Evolutionary conservation across 2,329 filamentous ascomycete genomes (phyloP).

Genomic region (Botrytis pseudocinerea): DNA sequence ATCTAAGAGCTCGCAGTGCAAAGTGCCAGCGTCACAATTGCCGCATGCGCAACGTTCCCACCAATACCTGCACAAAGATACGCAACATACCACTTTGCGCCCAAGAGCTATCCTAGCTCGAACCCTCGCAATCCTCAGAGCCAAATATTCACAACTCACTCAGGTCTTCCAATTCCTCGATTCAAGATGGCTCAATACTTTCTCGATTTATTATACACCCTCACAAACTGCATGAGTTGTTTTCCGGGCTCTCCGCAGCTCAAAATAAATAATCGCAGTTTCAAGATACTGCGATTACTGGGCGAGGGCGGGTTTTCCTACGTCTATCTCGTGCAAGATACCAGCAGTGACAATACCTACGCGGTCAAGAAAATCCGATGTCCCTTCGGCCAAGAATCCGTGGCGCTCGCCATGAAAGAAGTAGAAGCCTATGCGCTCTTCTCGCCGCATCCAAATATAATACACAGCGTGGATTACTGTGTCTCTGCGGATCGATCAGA

Average conservation of each 20-base stretch:
- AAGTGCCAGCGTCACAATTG: no score
- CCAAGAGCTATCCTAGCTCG: slow-evolving; percentile 11
- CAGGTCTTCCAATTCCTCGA: not conserved
- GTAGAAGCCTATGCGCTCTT: slow-evolving; percentile 96
- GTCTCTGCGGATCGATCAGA: slow-evolving; percentile 72
- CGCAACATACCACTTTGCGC: slow-evolving; percentile 12
- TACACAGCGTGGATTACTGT: slow-evolving; percentile 79
- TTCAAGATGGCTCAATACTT: slow-evolving; percentile 74
- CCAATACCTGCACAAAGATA: not conserved
- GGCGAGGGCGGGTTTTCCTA: slow-evolving; percentile 99
- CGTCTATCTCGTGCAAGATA: slow-evolving; percentile 97
- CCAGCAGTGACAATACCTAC: slow-evolving; percentile 76
- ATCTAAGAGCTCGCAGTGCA: not conserved
- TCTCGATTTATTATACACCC: slow-evolving; percentile 84
- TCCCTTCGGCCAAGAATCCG: slow-evolving; percentile 95
- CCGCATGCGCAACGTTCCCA: not conserved
- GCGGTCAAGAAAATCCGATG: slow-evolving; percentile 99
- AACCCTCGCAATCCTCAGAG: slow-evolving; percentile 2
- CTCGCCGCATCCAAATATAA: slow-evolving; percentile 78
- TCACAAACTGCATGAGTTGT: slow-evolving; percentile 94
- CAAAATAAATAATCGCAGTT: slow-evolving; percentile 91
- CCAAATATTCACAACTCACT: not conserved
- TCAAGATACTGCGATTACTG: slow-evolving; percentile 91
- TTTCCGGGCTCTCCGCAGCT: slow-evolving; percentile 92
- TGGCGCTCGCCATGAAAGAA: slow-evolving; percentile 91